Percentiles rank a stretch among this genome's conserved stretches.
These are phyloP conservation scores for Cutaneotrichosporon mucoides DNA, from an alignment of 1,284 basidiomycete genomes.

Conservation along the genomic window DNA sequence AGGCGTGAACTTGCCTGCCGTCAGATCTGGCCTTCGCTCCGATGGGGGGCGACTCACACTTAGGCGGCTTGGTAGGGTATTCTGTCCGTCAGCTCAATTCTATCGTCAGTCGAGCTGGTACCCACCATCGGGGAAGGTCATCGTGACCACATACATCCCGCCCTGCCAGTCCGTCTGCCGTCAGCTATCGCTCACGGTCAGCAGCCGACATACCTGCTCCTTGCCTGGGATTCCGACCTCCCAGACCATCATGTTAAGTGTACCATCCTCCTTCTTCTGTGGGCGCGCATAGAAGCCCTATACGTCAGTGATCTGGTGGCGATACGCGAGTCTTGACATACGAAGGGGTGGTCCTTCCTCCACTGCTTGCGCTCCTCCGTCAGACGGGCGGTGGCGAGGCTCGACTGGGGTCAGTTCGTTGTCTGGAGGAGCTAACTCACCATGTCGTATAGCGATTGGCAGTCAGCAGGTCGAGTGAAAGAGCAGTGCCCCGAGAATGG, in stretches of 20 bases:
- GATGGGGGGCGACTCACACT: slow-evolving; percentile 31
- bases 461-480: neutral
- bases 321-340: slow-evolving; percentile 57
- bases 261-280: slow-evolving; percentile 79
- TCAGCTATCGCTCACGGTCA: too few species aligned
- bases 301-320: neutral
- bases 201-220: too few species aligned
- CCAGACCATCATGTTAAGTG: slow-evolving; percentile 96
- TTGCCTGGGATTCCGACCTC: slow-evolving; percentile 95
- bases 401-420: slow-evolving; percentile 17
- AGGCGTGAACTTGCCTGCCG: slow-evolving; percentile 88
- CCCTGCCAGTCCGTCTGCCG: slow-evolving; percentile 91
- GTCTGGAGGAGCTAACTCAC: neutral
- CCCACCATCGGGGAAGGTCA: slow-evolving; percentile 92
- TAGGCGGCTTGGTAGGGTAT: slow-evolving; percentile 49
- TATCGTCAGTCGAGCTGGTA: neutral
- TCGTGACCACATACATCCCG: slow-evolving; percentile 86
- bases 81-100: slow-evolving; percentile 27
- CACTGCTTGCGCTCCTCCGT: slow-evolving; percentile 97
- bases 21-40: neutral
- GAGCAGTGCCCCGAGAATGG: too few species aligned
- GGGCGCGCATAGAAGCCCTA: slow-evolving; percentile 98
- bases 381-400: slow-evolving; percentile 40
- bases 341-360: slow-evolving; percentile 98
- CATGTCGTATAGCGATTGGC: neutral